phyloP scores from a whole-genome alignment of 352 stramenopile species.

The Blastocystis hominis region DNA sequence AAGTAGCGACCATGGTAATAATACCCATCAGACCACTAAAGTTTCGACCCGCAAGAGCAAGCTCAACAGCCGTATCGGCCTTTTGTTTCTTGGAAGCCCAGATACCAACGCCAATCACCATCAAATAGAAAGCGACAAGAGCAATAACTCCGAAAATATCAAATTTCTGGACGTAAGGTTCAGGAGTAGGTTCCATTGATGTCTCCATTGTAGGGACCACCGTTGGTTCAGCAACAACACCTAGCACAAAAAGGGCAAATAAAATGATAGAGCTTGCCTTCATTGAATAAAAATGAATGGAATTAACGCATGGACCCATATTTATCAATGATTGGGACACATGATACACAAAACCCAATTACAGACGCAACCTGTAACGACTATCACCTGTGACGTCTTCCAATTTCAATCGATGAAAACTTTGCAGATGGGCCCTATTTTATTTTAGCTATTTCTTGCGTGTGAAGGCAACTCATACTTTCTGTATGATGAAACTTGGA shows the following conservation, averaged over 20 bases:
- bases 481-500: conserved; percentile 26
- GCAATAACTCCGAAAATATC: conserved; percentile 33
- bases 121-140: conserved; percentile 36
- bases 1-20: conserved; percentile 56
- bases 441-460: background rate
- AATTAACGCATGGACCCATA: background rate
- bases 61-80: conserved; percentile 42
- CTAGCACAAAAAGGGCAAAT: conserved; percentile 1
- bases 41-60: conserved; percentile 45
- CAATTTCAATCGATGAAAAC: background rate
- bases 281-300: conserved; percentile 41
- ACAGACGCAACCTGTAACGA: no score
- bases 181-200: background rate
- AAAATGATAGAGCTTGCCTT: background rate
- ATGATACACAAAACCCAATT: conserved; percentile 22
- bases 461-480: background rate
- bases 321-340: background rate
- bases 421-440: no score
- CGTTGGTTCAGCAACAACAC: background rate
- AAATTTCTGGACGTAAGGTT: background rate
- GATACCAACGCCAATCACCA: conserved; percentile 49
- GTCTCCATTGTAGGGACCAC: background rate
- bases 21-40: conserved; percentile 53
- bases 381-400: background rate
- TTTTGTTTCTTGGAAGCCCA: conserved; percentile 57